Evolutionary conservation across 1,284 basidiomycete species (phyloP), one percentile per base, ranked within the genome.

Genomic region (Irpex sp.): DNA sequence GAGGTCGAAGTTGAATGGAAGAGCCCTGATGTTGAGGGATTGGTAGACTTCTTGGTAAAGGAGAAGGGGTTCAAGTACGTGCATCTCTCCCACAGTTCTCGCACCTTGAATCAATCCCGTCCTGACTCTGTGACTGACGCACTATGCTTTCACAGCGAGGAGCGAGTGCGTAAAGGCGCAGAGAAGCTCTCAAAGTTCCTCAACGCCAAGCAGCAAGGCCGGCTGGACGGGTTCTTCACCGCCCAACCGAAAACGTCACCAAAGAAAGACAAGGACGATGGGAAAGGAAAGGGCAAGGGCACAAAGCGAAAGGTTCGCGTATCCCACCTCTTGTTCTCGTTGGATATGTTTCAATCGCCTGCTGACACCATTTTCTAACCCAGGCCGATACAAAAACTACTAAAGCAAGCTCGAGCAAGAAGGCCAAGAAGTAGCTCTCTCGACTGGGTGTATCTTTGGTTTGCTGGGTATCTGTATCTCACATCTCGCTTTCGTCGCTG

Each of bases 1-100:
- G 84, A 97, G 68, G 74, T 98, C n/a, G 93, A 97, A 76, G 81
- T 98, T 58, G 95, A 98, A 68, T 99, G 97, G 97, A 94, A 90
- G 66, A 83, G 85, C 65, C 97, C 97, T 2, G 95, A 99, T 67
- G 82, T 95, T 0, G 96, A 98, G 21, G 97, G 95, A 1, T 82
- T 99, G 5, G 90, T 99, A 15, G 87, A 98, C 60, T 99, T 99
- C 78, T 77, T 99, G 31, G 97, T 98, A 19, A 88, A 80, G 51
- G 94, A 98, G 71, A 98, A 98, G 75, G 97, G 97, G 1, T 99
- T 99, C 85, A 97, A 92, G 95, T 97, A 69, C 46, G 70, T 21
- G 17, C 17, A 5, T n/a, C 17, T 6, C 2, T 72, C 31, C n/a
- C 37, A 15, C 21, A 31, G 9, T 46, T n/a, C 39, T 9, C 4